Evolutionary conservation across 2,329 filamentous ascomycete species (phyloP).

Genomic region (Zasmidium citrigriseum): DNA sequence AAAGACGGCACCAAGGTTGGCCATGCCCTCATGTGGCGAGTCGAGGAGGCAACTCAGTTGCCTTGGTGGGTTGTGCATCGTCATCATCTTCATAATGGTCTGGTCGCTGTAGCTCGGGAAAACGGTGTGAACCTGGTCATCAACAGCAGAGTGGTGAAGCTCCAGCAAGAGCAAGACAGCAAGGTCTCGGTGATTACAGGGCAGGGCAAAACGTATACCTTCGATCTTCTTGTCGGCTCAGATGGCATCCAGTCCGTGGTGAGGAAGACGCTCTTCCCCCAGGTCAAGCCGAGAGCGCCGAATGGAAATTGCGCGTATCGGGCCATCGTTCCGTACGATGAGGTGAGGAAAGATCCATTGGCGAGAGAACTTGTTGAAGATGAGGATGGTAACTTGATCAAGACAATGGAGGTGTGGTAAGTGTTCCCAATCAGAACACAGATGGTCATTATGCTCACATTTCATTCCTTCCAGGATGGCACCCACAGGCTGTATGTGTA

Average conservation of each 20-base stretch:
- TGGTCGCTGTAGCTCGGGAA: conserved; percentile 42
- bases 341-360: conserved; percentile 45
- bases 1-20: conserved; percentile 43
- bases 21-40: conserved; percentile 36
- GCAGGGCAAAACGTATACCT: conserved; percentile 22
- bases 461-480: conserved; percentile 30
- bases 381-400: conserved; percentile 35
- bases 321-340: conserved; percentile 46
- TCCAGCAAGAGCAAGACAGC: conserved; percentile 32
- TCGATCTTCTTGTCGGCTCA: conserved; percentile 34
- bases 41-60: conserved; percentile 36
- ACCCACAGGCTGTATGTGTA: conserved; percentile 8
- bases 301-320: conserved; percentile 50
- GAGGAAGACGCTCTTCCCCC: conserved; percentile 43
- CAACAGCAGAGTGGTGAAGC: conserved; percentile 37
- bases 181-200: conserved; percentile 35
- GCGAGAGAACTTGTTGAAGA: conserved; percentile 34
- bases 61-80: conserved; percentile 52
- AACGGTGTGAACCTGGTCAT: conserved; percentile 43
- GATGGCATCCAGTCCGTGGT: conserved; percentile 37
- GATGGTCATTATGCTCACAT: neutral
- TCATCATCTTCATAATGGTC: conserved; percentile 49
- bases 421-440: no score
- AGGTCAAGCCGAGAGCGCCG: conserved; percentile 42
- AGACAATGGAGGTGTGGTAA: conserved; percentile 50